Evolutionary conservation across 129 eudicot genomes (phyloP).

Genomic region (Tagetes erecta): DNA sequence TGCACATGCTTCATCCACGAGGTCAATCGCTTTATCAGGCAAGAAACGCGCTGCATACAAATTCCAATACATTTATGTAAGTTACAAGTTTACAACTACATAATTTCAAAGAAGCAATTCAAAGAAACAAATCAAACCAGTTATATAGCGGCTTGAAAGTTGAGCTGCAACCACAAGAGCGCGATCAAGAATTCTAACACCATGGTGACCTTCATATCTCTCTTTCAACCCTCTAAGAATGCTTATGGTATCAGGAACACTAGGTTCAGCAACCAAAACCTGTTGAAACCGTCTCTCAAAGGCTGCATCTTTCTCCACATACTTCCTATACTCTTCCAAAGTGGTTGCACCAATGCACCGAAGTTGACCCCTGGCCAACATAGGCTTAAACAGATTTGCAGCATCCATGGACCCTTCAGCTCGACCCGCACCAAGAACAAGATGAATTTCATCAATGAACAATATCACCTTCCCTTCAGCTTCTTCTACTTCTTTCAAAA

Average conservation of each 20-base stretch:
- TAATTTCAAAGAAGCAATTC: not conserved
- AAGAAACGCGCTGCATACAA: conserved; percentile 57
- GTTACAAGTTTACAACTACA: not conserved
- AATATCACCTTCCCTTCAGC: conserved; percentile 91
- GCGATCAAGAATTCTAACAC: conserved; percentile 84
- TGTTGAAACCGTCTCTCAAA: conserved; percentile 97
- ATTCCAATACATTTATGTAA: not conserved
- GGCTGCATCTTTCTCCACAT: conserved; percentile 96
- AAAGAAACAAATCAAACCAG: conserved; percentile 41
- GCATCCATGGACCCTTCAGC: conserved; percentile 97
- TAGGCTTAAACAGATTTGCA: conserved; percentile 84
- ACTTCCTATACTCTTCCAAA: conserved; percentile 83
- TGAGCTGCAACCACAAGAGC: conserved; percentile 82
- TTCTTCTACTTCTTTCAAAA: conserved; percentile 89
- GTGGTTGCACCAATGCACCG: conserved; percentile 97
- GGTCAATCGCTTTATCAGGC: conserved; percentile 91
- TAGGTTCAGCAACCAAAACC: conserved; percentile 94
- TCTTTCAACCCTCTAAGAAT: conserved; percentile 87
- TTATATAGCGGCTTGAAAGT: conserved; percentile 75
- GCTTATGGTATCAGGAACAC: conserved; percentile 71
- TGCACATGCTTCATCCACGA: conserved; percentile 90
- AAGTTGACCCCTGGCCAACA: conserved; percentile 95
- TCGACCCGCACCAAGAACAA: conserved; percentile 88
- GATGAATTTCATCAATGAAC: conserved; percentile 87
- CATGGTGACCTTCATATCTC: conserved; percentile 92